Evolutionary conservation across 306 rosid species (phyloP).

Genomic region (Sindora glabra): DNA sequence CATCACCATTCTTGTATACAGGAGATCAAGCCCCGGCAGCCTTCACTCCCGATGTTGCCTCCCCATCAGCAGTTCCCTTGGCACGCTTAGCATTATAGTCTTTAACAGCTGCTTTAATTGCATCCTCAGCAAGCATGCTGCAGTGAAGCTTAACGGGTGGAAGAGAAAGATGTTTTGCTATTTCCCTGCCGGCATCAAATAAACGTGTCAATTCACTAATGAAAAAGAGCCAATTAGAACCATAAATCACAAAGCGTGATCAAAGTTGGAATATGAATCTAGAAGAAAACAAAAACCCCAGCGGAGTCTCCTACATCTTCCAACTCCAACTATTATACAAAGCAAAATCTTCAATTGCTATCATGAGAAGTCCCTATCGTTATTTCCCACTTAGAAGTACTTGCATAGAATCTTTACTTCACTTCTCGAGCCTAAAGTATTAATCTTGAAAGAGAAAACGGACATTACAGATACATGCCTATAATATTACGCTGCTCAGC

Average conservation of each 20-base stretch:
- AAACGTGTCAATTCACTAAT: not conserved
- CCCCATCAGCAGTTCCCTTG: slow-evolving; percentile 14
- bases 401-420: too few species aligned
- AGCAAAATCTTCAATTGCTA: too few species aligned
- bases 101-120: slow-evolving; percentile 95
- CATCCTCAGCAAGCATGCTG: slow-evolving; percentile 99
- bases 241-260: not conserved
- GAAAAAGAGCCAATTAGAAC: not conserved
- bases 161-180: slow-evolving; percentile 92
- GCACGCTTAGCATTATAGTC: slow-evolving; percentile 66
- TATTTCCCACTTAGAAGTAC: too few species aligned
- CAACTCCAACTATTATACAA: too few species aligned
- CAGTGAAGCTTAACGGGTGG: slow-evolving; percentile 99
- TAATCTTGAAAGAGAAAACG: too few species aligned
- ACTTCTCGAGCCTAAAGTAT: too few species aligned
- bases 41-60: slow-evolving; percentile 26
- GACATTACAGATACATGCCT: too few species aligned
- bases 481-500: too few species aligned
- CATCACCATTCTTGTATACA: too few species aligned
- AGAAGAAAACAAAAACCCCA: too few species aligned
- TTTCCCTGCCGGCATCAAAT: slow-evolving; percentile 51
- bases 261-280: not conserved
- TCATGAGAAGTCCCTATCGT: too few species aligned
- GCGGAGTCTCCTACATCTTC: too few species aligned
- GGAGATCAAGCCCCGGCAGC: slow-evolving; percentile 32